Base-by-base conservation (phyloP, 805 yeast genomes). In the Lipomyces spencermartinsiae region DNA sequence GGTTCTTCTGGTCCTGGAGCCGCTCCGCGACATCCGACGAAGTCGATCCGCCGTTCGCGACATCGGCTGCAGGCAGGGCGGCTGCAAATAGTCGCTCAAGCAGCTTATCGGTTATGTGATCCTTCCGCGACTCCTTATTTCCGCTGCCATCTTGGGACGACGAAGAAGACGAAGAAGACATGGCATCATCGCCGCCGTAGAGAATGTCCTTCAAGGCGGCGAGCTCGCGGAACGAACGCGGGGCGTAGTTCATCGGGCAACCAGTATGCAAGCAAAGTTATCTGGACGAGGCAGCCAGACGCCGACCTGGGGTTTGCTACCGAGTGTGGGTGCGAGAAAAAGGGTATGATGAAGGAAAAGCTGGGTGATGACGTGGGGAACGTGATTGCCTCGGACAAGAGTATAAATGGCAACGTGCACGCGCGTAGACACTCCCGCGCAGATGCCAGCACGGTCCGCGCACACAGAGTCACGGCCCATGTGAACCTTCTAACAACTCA, bases 121-220 rank as follows among this genome's bases (percentile, higher is more conserved):
- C 70, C 51, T 46, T 68, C 25, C 64, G 53, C 25, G 59, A 14
- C 34, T 61, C 33, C 29, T 59, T n/a, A 43, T 2, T 29, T 4
- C 51, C 61, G 4, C 62, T 55, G 35, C 43, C 37, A 1, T 62
- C 5, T 4, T 58, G 35, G 22, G 39, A 55, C 10, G 67, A 6
- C 57, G 66, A 22, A 9, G 58, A 9, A n/a, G n/a, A n/a, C n/a
- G n/a, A n/a, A 14, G 54, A 2, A 9, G 58, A 9, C 64, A 19
- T 19, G 43, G 61, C 35, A n/a, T 63, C 71, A 22, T 59, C 70
- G 51, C 16, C 25, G 55, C 69, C 71, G 29, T 66, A 68, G n/a
- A 69, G 65, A 10, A 68, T 63, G 56, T 69, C 72, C 49, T 61
- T 63, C 22, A 69, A 59, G n/a, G 71, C 66, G n/a, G 71, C 22